Percentiles rank a stretch among this genome's conserved stretches.
Conservation (phyloP, 139 green algal species). For the Chlamydomonas sp. region DNA sequence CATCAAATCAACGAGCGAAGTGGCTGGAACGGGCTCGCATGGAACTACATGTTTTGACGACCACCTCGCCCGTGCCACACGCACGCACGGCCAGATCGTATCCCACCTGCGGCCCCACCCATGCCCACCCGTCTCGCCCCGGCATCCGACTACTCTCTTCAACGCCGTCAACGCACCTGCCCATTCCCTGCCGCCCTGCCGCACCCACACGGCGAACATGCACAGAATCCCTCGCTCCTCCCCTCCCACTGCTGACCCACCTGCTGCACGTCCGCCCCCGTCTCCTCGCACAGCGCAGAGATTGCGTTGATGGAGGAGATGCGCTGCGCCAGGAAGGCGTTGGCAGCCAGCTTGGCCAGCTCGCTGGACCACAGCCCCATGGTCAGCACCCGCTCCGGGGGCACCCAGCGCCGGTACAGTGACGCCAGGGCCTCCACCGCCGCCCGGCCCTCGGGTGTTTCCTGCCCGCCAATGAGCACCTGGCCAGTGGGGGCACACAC, state of each 20-base stretch:
- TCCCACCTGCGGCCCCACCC: not conserved
- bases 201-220: not conserved
- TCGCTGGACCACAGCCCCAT: constrained; percentile 95
- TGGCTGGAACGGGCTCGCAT: too few species aligned
- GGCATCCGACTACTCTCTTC: too few species aligned
- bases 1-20: too few species aligned
- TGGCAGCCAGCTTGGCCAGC: constrained; percentile 97
- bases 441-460: constrained; percentile 72
- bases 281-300: constrained; percentile 95
- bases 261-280: constrained; percentile 89
- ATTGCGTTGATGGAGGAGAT: constrained; percentile 99
- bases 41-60: too few species aligned
- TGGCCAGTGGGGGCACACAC: constrained; percentile 14
- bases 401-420: constrained; percentile 97
- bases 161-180: too few species aligned
- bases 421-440: constrained; percentile 76
- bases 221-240: not conserved
- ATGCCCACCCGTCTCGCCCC: too few species aligned
- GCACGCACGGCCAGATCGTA: not conserved
- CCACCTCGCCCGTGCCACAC: too few species aligned
- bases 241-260: constrained; percentile 40
- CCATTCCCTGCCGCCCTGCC: not conserved
- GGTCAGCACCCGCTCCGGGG: constrained; percentile 84
- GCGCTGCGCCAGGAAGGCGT: constrained; percentile 95
- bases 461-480: constrained; percentile 84